phyloP scores from a whole-genome alignment of 768 basidiomycete species.

The Rhizopogon vesiculosus region DNA sequence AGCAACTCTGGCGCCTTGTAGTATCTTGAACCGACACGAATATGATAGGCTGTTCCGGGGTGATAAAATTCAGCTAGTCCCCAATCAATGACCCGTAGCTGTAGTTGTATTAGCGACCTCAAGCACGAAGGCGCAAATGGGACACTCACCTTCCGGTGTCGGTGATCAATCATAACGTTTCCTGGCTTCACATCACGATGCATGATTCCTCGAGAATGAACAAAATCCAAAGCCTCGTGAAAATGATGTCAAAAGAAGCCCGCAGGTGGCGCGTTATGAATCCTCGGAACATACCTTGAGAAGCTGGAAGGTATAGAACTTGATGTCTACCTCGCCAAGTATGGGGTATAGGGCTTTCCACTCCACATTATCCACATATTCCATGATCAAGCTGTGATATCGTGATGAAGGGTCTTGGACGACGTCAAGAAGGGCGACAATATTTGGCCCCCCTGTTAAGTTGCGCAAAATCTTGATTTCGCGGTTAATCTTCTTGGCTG shows the following conservation, averaged over 20 bases:
- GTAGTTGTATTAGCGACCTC: background rate
- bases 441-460: slow-evolving; percentile 66
- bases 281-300: slow-evolving; percentile 36
- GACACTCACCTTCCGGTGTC: slow-evolving; percentile 47
- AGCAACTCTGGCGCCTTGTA: slow-evolving; percentile 73
- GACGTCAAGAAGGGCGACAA: slow-evolving; percentile 61
- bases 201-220: slow-evolving; percentile 70
- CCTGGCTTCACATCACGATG: slow-evolving; percentile 65
- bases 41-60: slow-evolving; percentile 64
- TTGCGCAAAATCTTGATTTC: slow-evolving; percentile 74
- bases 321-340: slow-evolving; percentile 61
- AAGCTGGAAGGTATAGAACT: slow-evolving; percentile 64
- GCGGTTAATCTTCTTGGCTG: slow-evolving; percentile 61
- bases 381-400: slow-evolving; percentile 63
- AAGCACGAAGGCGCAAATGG: background rate
- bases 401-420: slow-evolving; percentile 60
- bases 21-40: slow-evolving; percentile 66
- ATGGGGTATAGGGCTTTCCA: slow-evolving; percentile 56
- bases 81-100: slow-evolving; percentile 69
- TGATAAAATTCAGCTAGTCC: slow-evolving; percentile 77
- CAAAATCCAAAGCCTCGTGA: slow-evolving; percentile 56
- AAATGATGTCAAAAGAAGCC: slow-evolving; percentile 1
- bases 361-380: slow-evolving; percentile 64
- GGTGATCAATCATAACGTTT: slow-evolving; percentile 73
- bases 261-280: background rate